Percentiles rank a stretch among this genome's conserved stretches.
Conservation (phyloP, 176 grass and related monocot genomes). For the Hordeum vulgare region MorexV3_pseudomolecules_assembly NC_058522.1:580587865-580588364, state of each 20-base stretch:
- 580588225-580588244: background rate
- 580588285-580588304: no score
- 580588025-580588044: slow-evolving; percentile 74
- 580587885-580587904: slow-evolving; percentile 65
- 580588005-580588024: slow-evolving; percentile 41
- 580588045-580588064: slow-evolving; percentile 89
- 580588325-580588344: no score
- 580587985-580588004: slow-evolving; percentile 42
- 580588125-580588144: slow-evolving; percentile 44
- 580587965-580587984: slow-evolving; percentile 33
- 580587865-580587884: slow-evolving; percentile 27
- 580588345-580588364: no score
- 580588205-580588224: slow-evolving; percentile 3
- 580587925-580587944: slow-evolving; percentile 48
- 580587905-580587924: slow-evolving; percentile 99
- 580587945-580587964: slow-evolving; percentile 27
- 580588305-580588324: no score
- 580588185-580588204: background rate
- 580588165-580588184: background rate
- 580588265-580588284: no score
- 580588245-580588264: no score
- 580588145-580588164: slow-evolving; percentile 20
- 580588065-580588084: slow-evolving; percentile 41
- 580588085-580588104: slow-evolving; percentile 19
- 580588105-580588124: slow-evolving; percentile 33